phyloP scores from a whole-genome alignment of 2,329 filamentous ascomycete species.

The Phyllosticta citribraziliensis region DNA sequence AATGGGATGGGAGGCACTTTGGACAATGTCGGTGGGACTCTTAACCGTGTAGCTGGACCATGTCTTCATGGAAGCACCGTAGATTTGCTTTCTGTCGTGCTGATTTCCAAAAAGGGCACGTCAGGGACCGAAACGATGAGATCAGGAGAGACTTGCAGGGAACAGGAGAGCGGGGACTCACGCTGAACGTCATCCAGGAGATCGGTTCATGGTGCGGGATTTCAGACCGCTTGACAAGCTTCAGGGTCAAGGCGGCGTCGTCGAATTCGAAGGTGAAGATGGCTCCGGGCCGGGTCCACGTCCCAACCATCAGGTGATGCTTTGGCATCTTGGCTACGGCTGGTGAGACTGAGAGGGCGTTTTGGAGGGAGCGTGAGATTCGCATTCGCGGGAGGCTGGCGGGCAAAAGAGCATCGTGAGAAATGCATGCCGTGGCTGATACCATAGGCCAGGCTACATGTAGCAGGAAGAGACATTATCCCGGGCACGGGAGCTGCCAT shows the following conservation, averaged over 20 bases:
- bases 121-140: not conserved
- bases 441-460: not conserved
- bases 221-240: slow-evolving; percentile 68
- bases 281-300: slow-evolving; percentile 80
- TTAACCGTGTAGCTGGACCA: slow-evolving; percentile 76
- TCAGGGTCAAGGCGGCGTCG: slow-evolving; percentile 64
- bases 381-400: not conserved
- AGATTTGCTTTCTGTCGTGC: slow-evolving; percentile 75
- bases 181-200: slow-evolving; percentile 88
- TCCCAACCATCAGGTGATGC: slow-evolving; percentile 86
- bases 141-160: not conserved
- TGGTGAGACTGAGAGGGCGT: not conserved
- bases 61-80: slow-evolving; percentile 88
- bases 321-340: slow-evolving; percentile 46
- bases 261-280: slow-evolving; percentile 87
- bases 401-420: slow-evolving; percentile 1
- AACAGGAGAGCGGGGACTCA: slow-evolving; percentile 34
- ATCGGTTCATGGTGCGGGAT: slow-evolving; percentile 80
- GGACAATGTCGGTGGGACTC: slow-evolving; percentile 64
- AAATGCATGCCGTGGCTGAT: not conserved
- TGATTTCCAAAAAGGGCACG: slow-evolving; percentile 25
- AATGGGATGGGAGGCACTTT: slow-evolving; percentile 65
- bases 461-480: slow-evolving; percentile 9
- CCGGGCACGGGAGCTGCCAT: slow-evolving; percentile 7
- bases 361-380: not conserved